Evolutionary conservation across 176 grass and related monocot genomes (phyloP).

Genomic region (Eremochloa ophiuroides): DNA sequence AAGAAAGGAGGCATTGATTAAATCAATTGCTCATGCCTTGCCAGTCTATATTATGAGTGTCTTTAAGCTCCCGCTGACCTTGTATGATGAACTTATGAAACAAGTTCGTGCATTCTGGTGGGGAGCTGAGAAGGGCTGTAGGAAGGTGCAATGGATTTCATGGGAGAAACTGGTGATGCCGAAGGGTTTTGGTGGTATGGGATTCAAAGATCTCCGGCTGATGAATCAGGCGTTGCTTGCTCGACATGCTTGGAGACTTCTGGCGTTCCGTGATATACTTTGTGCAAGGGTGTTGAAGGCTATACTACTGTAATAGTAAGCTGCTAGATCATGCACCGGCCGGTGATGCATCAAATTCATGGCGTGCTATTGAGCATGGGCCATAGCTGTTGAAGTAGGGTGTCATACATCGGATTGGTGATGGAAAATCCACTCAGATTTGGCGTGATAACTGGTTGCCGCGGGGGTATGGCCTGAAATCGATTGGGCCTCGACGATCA

Average conservation of each 20-base stretch:
- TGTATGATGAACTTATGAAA: not conserved
- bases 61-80: not conserved
- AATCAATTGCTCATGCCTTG: not conserved
- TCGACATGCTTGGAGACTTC: not conserved
- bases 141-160: not conserved
- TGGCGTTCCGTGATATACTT: not conserved
- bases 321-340: too few species aligned
- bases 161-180: not conserved
- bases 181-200: not conserved
- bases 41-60: not conserved
- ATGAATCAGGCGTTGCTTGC: not conserved
- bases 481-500: too few species aligned
- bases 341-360: too few species aligned
- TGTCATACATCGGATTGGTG: too few species aligned
- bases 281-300: not conserved
- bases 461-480: too few species aligned
- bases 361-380: too few species aligned
- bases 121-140: not conserved
- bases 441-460: too few species aligned
- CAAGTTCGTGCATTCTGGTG: not conserved
- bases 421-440: too few species aligned
- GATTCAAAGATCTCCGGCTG: not conserved
- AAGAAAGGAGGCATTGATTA: not conserved
- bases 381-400: too few species aligned
- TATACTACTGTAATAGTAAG: not conserved